Conservation (phyloP, 2,329 filamentous ascomycete genomes). For the Claviceps fusiformis region DNA sequence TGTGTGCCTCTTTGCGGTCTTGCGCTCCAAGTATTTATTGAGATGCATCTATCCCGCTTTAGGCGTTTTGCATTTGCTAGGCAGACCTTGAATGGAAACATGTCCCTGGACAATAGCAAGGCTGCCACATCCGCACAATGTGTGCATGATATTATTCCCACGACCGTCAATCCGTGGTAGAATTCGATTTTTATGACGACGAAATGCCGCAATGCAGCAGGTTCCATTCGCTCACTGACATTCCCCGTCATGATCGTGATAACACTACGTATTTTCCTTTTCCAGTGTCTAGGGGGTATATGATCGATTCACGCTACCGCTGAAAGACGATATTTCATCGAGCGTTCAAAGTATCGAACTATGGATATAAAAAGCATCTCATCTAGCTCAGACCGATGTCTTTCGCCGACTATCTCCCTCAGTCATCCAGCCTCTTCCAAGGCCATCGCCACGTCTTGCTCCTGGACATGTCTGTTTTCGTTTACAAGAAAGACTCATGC, state of each 20-base stretch:
- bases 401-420: not conserved
- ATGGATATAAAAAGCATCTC: not conserved
- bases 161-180: not conserved
- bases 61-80: not conserved
- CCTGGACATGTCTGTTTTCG: constrained; percentile 45
- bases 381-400: not conserved
- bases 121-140: not conserved
- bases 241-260: not conserved
- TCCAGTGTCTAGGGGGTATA: not conserved
- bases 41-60: not conserved
- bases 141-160: not conserved
- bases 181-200: not conserved
- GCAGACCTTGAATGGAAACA: not conserved
- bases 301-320: not conserved
- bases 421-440: not conserved
- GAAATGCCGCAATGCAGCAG: not conserved
- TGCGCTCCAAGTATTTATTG: too few species aligned
- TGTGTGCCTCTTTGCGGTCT: too few species aligned
- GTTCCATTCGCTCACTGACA: too few species aligned
- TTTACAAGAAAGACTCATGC: constrained; percentile 56
- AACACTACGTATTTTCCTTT: not conserved
- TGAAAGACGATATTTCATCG: not conserved
- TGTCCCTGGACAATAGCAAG: constrained; percentile 1
- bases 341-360: not conserved
- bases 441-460: not conserved